These are phyloP conservation scores for Debaryomyces robertsiae DNA, from an alignment of 1,139 yeast genomes.

Conservation along the genomic window DNA sequence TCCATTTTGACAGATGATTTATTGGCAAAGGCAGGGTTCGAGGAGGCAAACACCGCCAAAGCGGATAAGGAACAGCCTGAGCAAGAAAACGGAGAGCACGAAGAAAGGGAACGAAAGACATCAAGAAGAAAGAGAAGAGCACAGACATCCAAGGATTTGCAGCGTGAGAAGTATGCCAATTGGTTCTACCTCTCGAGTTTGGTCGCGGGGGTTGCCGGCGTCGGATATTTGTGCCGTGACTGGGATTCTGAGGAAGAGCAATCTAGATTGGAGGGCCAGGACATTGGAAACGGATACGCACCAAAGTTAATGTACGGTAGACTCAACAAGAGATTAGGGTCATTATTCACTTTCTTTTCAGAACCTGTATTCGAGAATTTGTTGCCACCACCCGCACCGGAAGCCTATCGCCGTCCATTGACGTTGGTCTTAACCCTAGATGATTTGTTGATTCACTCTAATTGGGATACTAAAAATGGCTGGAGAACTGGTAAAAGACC, in stretches of 20 bases:
- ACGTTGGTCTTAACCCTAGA: slow-evolving; percentile 89
- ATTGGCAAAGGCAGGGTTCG: slow-evolving; percentile 83
- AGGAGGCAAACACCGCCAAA: slow-evolving; percentile 28
- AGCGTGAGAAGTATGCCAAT: slow-evolving; percentile 66
- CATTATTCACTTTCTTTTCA: slow-evolving; percentile 80
- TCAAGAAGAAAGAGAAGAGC: slow-evolving; percentile 53
- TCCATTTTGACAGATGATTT: slow-evolving; percentile 80
- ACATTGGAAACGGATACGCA: slow-evolving; percentile 67
- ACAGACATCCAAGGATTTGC: slow-evolving; percentile 62
- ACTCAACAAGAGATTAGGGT: slow-evolving; percentile 67
- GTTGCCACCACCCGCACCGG: slow-evolving; percentile 85
- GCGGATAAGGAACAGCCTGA: slow-evolving; percentile 19
- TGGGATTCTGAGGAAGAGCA: slow-evolving; percentile 84
- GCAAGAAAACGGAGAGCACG: slow-evolving; percentile 15
- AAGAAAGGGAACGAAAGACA: slow-evolving; percentile 8
- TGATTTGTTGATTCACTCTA: slow-evolving; percentile 86
- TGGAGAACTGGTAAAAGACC: slow-evolving; percentile 99
- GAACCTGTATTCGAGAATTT: slow-evolving; percentile 94
- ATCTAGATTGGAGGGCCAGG: slow-evolving; percentile 48
- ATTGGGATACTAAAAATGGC: slow-evolving; percentile 90
- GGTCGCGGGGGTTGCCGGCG: slow-evolving; percentile 63
- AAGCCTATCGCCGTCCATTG: slow-evolving; percentile 89
- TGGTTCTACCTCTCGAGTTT: slow-evolving; percentile 65
- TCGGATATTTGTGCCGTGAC: slow-evolving; percentile 77
- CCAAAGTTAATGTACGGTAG: slow-evolving; percentile 69